Evolutionary conservation across 768 basidiomycete genomes (phyloP), one percentile per base, ranked within the genome.

Genomic region (Gymnopilus junonius): DNA sequence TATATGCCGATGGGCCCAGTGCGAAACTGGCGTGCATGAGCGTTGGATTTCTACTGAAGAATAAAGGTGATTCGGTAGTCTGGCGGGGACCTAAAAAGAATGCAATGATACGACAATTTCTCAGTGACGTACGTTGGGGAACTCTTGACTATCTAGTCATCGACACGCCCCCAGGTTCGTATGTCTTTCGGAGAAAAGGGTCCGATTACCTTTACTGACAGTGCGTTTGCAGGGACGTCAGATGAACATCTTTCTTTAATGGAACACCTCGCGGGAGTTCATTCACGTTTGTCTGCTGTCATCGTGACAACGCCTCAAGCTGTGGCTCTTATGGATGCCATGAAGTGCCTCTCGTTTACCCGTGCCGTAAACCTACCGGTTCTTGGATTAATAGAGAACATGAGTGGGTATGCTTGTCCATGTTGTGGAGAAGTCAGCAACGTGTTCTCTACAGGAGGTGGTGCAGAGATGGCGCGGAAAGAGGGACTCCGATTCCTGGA

Each of bases 31-130:
- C 89, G 12, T 95, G 94, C 75, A 99, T 99, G 97, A 95, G 93
- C 72, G 95, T 99, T 8, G 97, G 95, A 2, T 98, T 99, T 75
- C 79, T 99, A 67, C 76, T 99, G 69, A 93, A 94, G 79, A 90
- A 89, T 71, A 90, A 89, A 71, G 90, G 89, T 21, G 96, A 99
- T 72, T 94, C 93, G 17, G 95, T 99, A 48, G 94, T 99, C 1
- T 99, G 97, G 97, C 80, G 97, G 71, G 97, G 97, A 0, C 97
- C 97, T 51, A 99, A 97, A 83, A 98, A 97, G 83, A 96, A 96
- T 69, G 96, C 91, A 61, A 97, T 97, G 95, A 97, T 98, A 69
- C 82, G 94, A 71, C 96, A 98, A 79, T 97, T 98, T 74, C 75
- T 97, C 73, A 88, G 88, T 69, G 94, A 98, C 68, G 95, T 97